phyloP scores from a whole-genome alignment of 1,139 yeast species.

The Williopsis jadinii region DNA sequence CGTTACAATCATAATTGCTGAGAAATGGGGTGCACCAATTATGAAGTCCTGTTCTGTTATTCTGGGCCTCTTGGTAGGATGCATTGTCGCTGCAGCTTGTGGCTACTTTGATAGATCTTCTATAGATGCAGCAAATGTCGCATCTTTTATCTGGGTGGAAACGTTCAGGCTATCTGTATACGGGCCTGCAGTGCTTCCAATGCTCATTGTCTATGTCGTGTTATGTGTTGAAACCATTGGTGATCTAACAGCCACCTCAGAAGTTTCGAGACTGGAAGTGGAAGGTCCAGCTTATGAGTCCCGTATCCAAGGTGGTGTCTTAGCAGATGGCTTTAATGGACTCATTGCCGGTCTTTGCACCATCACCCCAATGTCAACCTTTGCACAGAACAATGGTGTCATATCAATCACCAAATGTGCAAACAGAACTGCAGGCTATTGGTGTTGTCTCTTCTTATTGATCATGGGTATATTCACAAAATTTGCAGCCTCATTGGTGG shows the following conservation, averaged over 20 bases:
- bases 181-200: slow-evolving; percentile 83
- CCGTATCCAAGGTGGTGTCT: slow-evolving; percentile 83
- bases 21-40: slow-evolving; percentile 86
- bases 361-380: slow-evolving; percentile 77
- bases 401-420: slow-evolving; percentile 90
- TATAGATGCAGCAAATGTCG: slow-evolving; percentile 69
- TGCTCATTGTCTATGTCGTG: slow-evolving; percentile 73
- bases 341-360: slow-evolving; percentile 67
- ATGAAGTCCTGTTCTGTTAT: slow-evolving; percentile 92
- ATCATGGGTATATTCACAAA: slow-evolving; percentile 84
- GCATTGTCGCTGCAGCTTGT: slow-evolving; percentile 90
- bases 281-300: slow-evolving; percentile 77
- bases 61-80: slow-evolving; percentile 75
- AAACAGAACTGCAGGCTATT: slow-evolving; percentile 76
- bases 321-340: slow-evolving; percentile 74
- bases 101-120: slow-evolving; percentile 61
- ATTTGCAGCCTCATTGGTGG: slow-evolving; percentile 81
- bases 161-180: slow-evolving; percentile 70
- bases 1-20: slow-evolving; percentile 64
- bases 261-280: slow-evolving; percentile 76
- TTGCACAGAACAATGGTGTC: slow-evolving; percentile 93
- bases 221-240: slow-evolving; percentile 91
- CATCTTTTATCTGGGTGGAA: slow-evolving; percentile 79
- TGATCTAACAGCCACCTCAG: slow-evolving; percentile 88
- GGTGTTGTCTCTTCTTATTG: slow-evolving; percentile 79